A percentile compares a stretch with the other conserved stretches of the same genome.
These are phyloP conservation scores for Lactifluus hygrophoroides DNA, from an alignment of 768 basidiomycete species.

Conservation along the genomic window DNA sequence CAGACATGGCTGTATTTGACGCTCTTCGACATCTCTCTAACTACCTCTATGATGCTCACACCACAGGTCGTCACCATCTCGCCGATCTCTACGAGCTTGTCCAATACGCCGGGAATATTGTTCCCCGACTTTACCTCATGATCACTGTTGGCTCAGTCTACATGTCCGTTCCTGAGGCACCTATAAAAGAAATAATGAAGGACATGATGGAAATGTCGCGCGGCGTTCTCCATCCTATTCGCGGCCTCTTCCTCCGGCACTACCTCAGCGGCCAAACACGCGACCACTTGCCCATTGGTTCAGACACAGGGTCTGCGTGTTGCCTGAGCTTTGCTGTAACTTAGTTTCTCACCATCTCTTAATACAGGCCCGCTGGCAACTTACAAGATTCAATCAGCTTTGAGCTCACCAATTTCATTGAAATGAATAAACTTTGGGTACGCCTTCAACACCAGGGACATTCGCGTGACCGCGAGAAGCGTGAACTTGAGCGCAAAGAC, in stretches of 20 bases:
- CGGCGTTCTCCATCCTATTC: conserved; percentile 93
- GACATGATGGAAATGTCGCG: conserved; percentile 99
- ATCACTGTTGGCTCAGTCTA: conserved; percentile 99
- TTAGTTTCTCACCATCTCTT: background rate
- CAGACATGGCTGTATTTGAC: conserved; percentile 99
- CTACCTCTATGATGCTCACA: conserved; percentile 95
- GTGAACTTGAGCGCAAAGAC: conserved; percentile 92
- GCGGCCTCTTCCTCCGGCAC: conserved; percentile 91
- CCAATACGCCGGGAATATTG: conserved; percentile 97
- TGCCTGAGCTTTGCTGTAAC: background rate
- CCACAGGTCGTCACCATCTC: conserved; percentile 83
- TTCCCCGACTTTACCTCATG: conserved; percentile 94
- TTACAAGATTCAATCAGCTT: conserved; percentile 93
- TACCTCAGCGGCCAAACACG: conserved; percentile 96
- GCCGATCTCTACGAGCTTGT: conserved; percentile 99
- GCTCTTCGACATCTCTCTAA: conserved; percentile 90
- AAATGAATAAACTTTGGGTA: conserved; percentile 99
- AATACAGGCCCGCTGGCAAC: conserved; percentile 71
- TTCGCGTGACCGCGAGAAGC: conserved; percentile 93
- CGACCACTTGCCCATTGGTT: conserved; percentile 88
- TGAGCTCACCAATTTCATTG: conserved; percentile 96
- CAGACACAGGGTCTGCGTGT: conserved; percentile 61
- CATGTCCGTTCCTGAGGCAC: conserved; percentile 96
- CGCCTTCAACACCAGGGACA: conserved; percentile 97
- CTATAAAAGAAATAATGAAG: conserved; percentile 99